These are phyloP conservation scores for Sechiopsis laciniata DNA, from an alignment of 306 rosid genomes.

Conservation along the genomic window DNA sequence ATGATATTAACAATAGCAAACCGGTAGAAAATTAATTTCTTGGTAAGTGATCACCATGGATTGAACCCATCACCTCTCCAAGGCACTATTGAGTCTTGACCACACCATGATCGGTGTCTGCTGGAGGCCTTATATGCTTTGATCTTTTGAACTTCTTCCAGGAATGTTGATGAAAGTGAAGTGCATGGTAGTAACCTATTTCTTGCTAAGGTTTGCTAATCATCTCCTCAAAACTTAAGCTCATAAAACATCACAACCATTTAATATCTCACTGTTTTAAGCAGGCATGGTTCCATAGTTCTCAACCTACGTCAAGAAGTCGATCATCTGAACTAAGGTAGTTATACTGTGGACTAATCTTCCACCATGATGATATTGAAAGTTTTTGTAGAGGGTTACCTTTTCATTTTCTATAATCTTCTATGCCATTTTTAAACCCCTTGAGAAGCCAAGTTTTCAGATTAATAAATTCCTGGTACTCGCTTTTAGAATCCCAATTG, in stretches of 20 bases:
- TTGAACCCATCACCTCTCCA: no score
- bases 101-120: no score
- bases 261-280: constrained; percentile 26
- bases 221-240: constrained; percentile 20
- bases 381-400: no score
- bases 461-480: neutral
- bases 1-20: no score
- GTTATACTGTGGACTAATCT: constrained; percentile 8
- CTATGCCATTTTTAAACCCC: neutral
- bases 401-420: constrained; percentile 4
- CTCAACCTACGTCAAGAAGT: constrained; percentile 91
- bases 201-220: constrained; percentile 65
- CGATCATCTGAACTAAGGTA: constrained; percentile 95
- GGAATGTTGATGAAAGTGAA: constrained; percentile 67
- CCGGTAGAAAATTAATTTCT: no score
- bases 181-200: constrained; percentile 55
- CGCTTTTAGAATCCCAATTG: neutral
- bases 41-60: no score
- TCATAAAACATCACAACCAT: constrained; percentile 27
- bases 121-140: constrained; percentile 16
- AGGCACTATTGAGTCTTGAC: no score
- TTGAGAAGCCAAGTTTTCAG: neutral
- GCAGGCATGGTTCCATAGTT: constrained; percentile 96
- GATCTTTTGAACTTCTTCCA: constrained; percentile 33
- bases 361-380: constrained; percentile 19